Evolutionary conservation across 2,329 filamentous ascomycete genomes (phyloP), one percentile per base, ranked within the genome.

Genomic region (Ophiostoma perfectum): DNA sequence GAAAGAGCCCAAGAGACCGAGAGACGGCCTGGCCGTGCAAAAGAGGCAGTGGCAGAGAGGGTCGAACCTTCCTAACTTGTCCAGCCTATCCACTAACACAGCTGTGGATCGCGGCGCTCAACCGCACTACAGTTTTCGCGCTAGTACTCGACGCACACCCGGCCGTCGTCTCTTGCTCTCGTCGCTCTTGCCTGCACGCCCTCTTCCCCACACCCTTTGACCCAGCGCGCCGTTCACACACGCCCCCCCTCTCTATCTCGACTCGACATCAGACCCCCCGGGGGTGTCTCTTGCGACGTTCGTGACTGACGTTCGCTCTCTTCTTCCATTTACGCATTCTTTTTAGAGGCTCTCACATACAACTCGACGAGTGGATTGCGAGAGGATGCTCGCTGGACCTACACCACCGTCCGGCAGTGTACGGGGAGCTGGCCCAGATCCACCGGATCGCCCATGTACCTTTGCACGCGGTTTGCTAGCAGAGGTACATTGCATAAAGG

Each of bases 321-420:
- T 41, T 60, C 36, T 18, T 36, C 39, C 5, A 27, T 45, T 55
- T 27, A 58, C 36, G 60, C 68, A 69, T 69, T 69, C 65, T 67
- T 67, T 62, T 42, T 52, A 62, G 68, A 66, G 68, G 68, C 68
- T 69, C 68, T 65, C 55, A 38, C 36, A 58, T 44, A 41, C 49
- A 36, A 52, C 27, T 27, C 27, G 27, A 27, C 27, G 27, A 27
- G 27, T 27, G 27, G 27, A 63, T 36, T 14, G 55, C 42, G 6
- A 63, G 60, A 18, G 58, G 58, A 62, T 62, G 58, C 36, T 9
- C 42, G 14, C 52, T 65, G 49, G 49, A 55, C 49, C 4, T 55
- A 55, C 49, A 55, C 49, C 49, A 27, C 27, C 1, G 27, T 55
- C 49, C 12, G 5, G 16, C 5, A 52, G 9, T 18, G 12, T 60